A percentile compares a stretch with the other conserved stretches of the same genome.
Conservation (phyloP, 805 yeast genomes). For the Tetrapisispora iriomotensis region DNA sequence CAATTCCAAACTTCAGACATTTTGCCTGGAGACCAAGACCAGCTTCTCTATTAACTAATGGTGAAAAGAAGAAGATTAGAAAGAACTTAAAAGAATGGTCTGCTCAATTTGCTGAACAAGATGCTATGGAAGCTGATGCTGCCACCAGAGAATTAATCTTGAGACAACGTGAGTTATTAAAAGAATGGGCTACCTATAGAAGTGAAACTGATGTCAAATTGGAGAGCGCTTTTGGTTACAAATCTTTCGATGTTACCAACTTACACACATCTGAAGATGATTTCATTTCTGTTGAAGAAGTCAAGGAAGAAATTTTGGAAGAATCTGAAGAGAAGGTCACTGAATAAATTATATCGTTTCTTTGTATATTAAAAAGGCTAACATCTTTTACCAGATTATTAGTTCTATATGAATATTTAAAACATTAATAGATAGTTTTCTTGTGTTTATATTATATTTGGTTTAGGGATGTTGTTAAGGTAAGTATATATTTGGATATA, state of each 20-base stretch:
- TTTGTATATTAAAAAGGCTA: neutral
- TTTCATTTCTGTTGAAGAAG: constrained; percentile 63
- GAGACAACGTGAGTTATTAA: constrained; percentile 68
- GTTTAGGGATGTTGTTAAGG: too few species aligned
- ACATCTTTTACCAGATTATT: neutral
- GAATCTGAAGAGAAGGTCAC: constrained; percentile 64
- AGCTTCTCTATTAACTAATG: constrained; percentile 57
- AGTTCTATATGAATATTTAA: neutral
- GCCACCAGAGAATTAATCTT: constrained; percentile 84
- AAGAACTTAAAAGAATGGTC: constrained; percentile 82
- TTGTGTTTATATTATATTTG: too few species aligned
- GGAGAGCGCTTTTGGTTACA: constrained; percentile 21
- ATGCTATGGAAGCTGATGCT: constrained; percentile 90
- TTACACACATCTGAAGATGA: constrained; percentile 30
- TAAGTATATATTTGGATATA: too few species aligned
- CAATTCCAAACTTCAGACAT: constrained; percentile 73
- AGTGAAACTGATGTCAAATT: constrained; percentile 38
- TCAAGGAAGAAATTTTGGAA: constrained; percentile 63
- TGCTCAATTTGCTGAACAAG: constrained; percentile 88
- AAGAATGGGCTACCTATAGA: constrained; percentile 84
- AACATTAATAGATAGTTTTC: neutral
- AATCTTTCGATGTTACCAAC: constrained; percentile 33
- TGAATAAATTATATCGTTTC: neutral
- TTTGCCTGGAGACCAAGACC: constrained; percentile 99
- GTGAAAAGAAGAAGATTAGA: constrained; percentile 80